Evolutionary conservation across 2,329 filamentous ascomycete genomes (phyloP), one percentile per base, ranked within the genome.

Genomic region (Fusarium pilosicola): DNA sequence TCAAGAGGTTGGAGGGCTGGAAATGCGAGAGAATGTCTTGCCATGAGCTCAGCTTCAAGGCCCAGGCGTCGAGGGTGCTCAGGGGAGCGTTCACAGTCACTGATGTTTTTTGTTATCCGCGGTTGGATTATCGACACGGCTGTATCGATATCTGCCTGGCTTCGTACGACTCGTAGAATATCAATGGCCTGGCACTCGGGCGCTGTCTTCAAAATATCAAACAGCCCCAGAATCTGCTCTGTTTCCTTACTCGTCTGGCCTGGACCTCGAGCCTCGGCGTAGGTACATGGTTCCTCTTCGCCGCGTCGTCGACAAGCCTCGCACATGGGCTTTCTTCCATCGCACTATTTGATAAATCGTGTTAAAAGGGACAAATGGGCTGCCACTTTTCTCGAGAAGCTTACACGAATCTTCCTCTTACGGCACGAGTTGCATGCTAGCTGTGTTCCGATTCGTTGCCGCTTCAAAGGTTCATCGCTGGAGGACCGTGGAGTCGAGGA

Each of bases 1-100:
- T 73, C 71, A 20, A 48, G 26, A 9, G 62, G 28, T 20, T 49
- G 66, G 2, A 73, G 52, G 20, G 61, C 41, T 10, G 71, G 71
- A 36, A 73, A 73, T 4, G 62, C 38, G 32, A 73, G 41, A 26
- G 62, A 51, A 42, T 70, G 61, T n/a, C 61, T 67, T 48, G 71
- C 57, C 70, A 73, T 63, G 26, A 73, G 71, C 34, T 73, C 71
- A 20, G 54, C 62, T 51, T 73, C 70, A 8, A 73, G 66, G 2
- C 62, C 45, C 20, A 39, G 18, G 30, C 70, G 55, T 20, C 55
- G 52, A 14, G 58, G 60, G 15, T 58, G 45, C 34, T 62, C 49
- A n/a, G 42, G 28, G 30, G 48, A 8, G 32, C 49, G 57, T 54
- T 22, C 61, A 49, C 49, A 42, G 17, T 18, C 39, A 4, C 32